Conservation (phyloP, 805 yeast genomes). For the Ogataea ramenticola region DNA sequence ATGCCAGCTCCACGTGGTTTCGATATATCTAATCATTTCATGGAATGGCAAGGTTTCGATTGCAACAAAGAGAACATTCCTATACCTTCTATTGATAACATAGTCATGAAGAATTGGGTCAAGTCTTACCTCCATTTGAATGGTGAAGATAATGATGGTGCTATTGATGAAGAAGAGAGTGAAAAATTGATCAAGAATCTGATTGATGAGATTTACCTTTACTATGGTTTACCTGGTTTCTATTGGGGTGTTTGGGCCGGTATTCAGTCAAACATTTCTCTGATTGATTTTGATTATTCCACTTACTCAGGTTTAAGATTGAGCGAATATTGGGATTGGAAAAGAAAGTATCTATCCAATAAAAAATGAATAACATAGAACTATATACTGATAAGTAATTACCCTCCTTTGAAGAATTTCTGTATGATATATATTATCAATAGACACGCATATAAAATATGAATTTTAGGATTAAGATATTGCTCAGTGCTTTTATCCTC, state of each 20-base stretch:
- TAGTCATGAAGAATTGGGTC: conserved; percentile 50
- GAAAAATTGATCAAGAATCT: conserved; percentile 30
- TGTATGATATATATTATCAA: not conserved
- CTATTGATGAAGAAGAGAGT: not conserved
- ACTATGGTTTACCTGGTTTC: conserved; percentile 76
- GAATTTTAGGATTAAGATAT: too few species aligned
- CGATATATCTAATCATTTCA: conserved; percentile 67
- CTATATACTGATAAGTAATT: too few species aligned
- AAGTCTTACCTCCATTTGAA: conserved; percentile 39
- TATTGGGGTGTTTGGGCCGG: conserved; percentile 85
- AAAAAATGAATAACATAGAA: too few species aligned
- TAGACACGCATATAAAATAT: not conserved
- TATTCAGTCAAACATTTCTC: conserved; percentile 61
- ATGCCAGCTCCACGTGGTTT: conserved; percentile 67
- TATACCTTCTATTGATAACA: conserved; percentile 34
- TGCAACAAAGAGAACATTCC: conserved; percentile 60
- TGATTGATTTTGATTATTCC: conserved; percentile 66
- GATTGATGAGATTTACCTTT: conserved; percentile 48
- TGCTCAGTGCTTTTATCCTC: too few species aligned
- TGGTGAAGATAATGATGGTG: not conserved
- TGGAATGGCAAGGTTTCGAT: conserved; percentile 79
- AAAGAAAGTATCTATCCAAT: conserved; percentile 19
- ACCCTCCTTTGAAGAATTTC: too few species aligned
- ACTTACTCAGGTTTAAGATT: conserved; percentile 53
- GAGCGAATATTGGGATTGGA: conserved; percentile 69